These are phyloP conservation scores for Fusarium longipes DNA, from an alignment of 2,329 filamentous ascomycete species.

Conservation along the genomic window DNA sequence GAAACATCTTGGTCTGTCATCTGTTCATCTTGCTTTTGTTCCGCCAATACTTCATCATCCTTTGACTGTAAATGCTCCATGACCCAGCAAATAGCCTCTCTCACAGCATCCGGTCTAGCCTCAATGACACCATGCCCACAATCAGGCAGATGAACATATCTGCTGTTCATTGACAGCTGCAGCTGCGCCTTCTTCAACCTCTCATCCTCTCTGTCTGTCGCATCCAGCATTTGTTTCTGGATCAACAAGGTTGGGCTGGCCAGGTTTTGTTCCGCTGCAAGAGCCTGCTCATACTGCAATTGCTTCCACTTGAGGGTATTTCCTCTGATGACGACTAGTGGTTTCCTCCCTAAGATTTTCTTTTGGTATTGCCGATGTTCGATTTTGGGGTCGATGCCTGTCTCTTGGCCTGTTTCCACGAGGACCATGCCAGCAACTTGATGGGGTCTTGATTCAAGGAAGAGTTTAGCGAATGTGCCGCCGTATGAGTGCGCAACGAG, in stretches of 20 bases:
- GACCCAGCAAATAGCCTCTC: slow-evolving; percentile 27
- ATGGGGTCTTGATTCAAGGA: slow-evolving; percentile 22
- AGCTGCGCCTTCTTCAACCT: slow-evolving; percentile 36
- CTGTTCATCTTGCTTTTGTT: fast-evolving
- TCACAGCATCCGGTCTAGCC: slow-evolving; percentile 29
- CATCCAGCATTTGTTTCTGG: slow-evolving; percentile 30
- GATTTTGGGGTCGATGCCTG: slow-evolving; percentile 13
- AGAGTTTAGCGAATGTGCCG: slow-evolving; percentile 32
- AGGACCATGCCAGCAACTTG: slow-evolving; percentile 38
- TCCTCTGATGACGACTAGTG: slow-evolving; percentile 33
- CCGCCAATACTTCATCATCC: fast-evolving
- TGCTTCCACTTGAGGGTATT: slow-evolving; percentile 39
- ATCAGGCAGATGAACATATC: slow-evolving; percentile 38
- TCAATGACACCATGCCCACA: slow-evolving; percentile 33
- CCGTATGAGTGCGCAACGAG: slow-evolving; percentile 40
- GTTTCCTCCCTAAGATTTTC: slow-evolving; percentile 24
- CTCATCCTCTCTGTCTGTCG: slow-evolving; percentile 35
- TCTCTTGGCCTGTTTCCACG: slow-evolving; percentile 41
- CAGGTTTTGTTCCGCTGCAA: slow-evolving; percentile 4
- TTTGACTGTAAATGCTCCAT: slow-evolving; percentile 14
- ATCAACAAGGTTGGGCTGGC: slow-evolving; percentile 3
- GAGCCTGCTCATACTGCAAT: slow-evolving; percentile 22
- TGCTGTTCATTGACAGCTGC: slow-evolving; percentile 24
- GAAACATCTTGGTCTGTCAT: fast-evolving
- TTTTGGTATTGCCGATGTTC: slow-evolving; percentile 33